phyloP scores from a whole-genome alignment of 2,329 filamentous ascomycete genomes.

The Pseudogymnoascus sp. region DNA sequence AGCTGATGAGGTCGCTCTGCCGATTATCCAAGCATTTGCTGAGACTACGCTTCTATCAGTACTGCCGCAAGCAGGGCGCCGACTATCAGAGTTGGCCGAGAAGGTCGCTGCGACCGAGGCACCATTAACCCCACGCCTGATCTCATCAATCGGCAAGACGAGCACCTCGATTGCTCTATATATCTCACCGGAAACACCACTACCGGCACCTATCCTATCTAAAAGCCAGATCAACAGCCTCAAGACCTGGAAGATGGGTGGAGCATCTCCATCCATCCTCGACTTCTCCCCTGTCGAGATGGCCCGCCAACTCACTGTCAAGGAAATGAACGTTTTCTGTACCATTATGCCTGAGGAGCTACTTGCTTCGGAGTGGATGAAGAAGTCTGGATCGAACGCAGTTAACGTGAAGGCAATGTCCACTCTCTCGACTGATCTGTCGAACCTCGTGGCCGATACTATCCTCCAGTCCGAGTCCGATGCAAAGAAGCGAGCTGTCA shows the following conservation, averaged over 20 bases:
- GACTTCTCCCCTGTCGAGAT: slow-evolving; percentile 90
- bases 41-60: slow-evolving; percentile 58
- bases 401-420: slow-evolving; percentile 94
- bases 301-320: slow-evolving; percentile 84
- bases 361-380: slow-evolving; percentile 87
- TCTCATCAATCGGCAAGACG: slow-evolving; percentile 83
- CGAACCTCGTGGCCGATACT: slow-evolving; percentile 86
- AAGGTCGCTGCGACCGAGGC: slow-evolving; percentile 68
- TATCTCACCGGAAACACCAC: slow-evolving; percentile 59
- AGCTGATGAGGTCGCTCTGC: slow-evolving; percentile 67
- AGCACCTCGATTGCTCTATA: slow-evolving; percentile 66
- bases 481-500: slow-evolving; percentile 77
- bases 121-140: slow-evolving; percentile 70
- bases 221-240: slow-evolving; percentile 70
- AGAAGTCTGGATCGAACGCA: slow-evolving; percentile 68
- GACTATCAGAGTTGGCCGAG: slow-evolving; percentile 69
- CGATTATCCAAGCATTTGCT: slow-evolving; percentile 72
- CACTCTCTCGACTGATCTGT: slow-evolving; percentile 80
- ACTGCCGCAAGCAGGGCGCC: slow-evolving; percentile 68
- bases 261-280: slow-evolving; percentile 61
- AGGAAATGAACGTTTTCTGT: slow-evolving; percentile 86
- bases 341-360: slow-evolving; percentile 88
- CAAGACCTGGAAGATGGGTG: slow-evolving; percentile 64
- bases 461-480: slow-evolving; percentile 75
- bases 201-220: slow-evolving; percentile 61